Base-by-base conservation (phyloP, 2,329 filamentous ascomycete genomes). In the Colletotrichum coccodes region DNA sequence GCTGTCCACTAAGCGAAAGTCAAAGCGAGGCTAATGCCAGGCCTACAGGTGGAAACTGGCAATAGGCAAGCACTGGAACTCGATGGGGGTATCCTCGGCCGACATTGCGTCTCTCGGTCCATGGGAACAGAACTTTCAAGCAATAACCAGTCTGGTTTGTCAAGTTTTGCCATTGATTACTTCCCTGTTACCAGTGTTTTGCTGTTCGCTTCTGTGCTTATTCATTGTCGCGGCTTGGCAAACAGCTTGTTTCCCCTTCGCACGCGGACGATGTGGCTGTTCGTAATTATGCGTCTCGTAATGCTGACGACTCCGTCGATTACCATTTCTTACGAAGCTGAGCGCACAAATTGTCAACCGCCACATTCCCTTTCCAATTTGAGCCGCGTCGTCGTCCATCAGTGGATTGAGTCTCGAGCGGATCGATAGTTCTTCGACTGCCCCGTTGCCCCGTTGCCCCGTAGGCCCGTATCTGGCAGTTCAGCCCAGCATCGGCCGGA, bases 391-490 rank as follows among this genome's bases (percentile, higher is more conserved):
- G 40, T 38, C 30, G 26, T 59, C 9, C 32, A 18, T 21, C 30
- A 16, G 60, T 21, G 28, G 38, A 38, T 32, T 26, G 32, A 59
- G 26, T 47, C n/a, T 36, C 21, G 34, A 50, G 56, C 54, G 49
- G 44, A 23, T 58, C 36, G 11, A 23, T 58, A 26, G 11, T 47
- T 32, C 46, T 28, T 49, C 49, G 32, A 47, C 32, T 23, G 47
- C 56, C 58, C 63, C 63, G 54, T 36, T 28, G 23, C n/a, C 61
- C 46, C 61, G n/a, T n/a, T n/a, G n/a, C n/a, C n/a, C n/a, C n/a
- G n/a, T n/a, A n/a, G n/a, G n/a, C n/a, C n/a, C n/a, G n/a, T n/a
- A n/a, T n/a, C n/a, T n/a, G 44, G 42, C 42, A 18, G 42, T 46
- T 16, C 18, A 46, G 42, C 18, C 11, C 36, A 38, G 47, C 30